Evolutionary conservation across 345 rosid species (phyloP).

Genomic region (Moricandia moricandioides): DNA sequence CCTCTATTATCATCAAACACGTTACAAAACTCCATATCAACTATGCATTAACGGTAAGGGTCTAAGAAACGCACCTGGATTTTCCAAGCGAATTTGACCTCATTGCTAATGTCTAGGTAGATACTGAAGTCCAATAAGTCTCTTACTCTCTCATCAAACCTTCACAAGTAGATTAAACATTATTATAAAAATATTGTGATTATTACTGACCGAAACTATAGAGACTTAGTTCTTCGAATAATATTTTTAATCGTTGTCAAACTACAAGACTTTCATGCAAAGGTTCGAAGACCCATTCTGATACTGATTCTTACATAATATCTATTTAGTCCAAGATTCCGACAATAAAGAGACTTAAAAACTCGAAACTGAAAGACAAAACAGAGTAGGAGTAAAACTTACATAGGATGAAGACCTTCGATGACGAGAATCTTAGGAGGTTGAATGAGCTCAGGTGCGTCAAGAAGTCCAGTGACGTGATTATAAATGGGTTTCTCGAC

Average conservation of each 20-base stretch:
- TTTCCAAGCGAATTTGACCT: neutral
- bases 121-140: no score
- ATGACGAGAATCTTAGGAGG: conserved; percentile 67
- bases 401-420: conserved; percentile 75
- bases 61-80: conserved; percentile 43
- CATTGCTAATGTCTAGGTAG: no score
- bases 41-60: neutral
- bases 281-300: conserved; percentile 9
- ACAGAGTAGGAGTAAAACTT: conserved; percentile 37
- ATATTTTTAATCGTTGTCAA: neutral
- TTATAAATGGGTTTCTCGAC: conserved; percentile 40
- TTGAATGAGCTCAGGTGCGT: conserved; percentile 83
- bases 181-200: neutral
- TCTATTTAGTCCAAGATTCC: conserved; percentile 24
- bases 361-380: neutral
- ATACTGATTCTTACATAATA: conserved; percentile 7
- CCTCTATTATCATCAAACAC: conserved; percentile 93
- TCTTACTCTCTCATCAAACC: no score
- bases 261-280: conserved; percentile 14
- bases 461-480: conserved; percentile 73
- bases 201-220: neutral
- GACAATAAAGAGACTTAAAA: conserved; percentile 17
- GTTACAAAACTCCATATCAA: neutral
- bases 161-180: conserved; percentile 1
- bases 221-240: conserved; percentile 14